A percentile compares a stretch with the other conserved stretches of the same genome.
Conservation (phyloP, 148 eudicot species). For the Amaranthus cruentus region DNA sequence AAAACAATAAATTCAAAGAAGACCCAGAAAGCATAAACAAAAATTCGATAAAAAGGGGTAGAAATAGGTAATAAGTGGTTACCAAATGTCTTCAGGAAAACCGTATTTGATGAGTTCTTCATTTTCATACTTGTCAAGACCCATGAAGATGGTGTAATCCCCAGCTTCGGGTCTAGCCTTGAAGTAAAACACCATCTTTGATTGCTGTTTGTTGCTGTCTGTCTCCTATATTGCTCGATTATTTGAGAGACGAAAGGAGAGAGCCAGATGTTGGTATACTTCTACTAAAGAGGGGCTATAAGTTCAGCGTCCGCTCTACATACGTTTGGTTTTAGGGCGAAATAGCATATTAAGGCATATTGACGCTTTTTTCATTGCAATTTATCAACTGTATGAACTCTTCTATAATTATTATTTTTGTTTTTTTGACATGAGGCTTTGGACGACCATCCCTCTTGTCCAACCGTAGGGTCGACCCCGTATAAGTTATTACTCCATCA, state of each 20-base stretch:
- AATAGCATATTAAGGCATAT: too few species aligned
- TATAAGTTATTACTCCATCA: too few species aligned
- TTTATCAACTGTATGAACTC: too few species aligned
- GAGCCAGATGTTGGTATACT: neutral
- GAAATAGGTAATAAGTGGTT: neutral
- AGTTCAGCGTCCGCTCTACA: too few species aligned
- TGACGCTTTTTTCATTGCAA: too few species aligned
- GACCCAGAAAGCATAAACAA: neutral
- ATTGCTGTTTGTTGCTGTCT: neutral
- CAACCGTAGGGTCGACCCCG: too few species aligned
- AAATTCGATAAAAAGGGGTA: neutral
- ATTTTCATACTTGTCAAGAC: constrained; percentile 87
- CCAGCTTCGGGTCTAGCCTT: constrained; percentile 92
- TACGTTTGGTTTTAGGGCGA: too few species aligned
- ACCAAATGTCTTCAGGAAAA: constrained; percentile 96
- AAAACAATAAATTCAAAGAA: neutral
- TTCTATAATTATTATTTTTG: too few species aligned
- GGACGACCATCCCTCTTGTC: too few species aligned
- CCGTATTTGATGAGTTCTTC: constrained; percentile 98
- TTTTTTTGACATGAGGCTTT: too few species aligned
- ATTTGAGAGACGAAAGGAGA: constrained; percentile 2
- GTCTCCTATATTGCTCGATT: neutral
- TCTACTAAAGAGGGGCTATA: too few species aligned
- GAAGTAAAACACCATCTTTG: constrained; percentile 91
- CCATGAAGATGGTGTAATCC: constrained; percentile 95